A percentile compares a stretch with the other conserved stretches of the same genome.
Evolutionary conservation across 345 rosid genomes (phyloP).

Genomic region (Lepidium africanum): DNA sequence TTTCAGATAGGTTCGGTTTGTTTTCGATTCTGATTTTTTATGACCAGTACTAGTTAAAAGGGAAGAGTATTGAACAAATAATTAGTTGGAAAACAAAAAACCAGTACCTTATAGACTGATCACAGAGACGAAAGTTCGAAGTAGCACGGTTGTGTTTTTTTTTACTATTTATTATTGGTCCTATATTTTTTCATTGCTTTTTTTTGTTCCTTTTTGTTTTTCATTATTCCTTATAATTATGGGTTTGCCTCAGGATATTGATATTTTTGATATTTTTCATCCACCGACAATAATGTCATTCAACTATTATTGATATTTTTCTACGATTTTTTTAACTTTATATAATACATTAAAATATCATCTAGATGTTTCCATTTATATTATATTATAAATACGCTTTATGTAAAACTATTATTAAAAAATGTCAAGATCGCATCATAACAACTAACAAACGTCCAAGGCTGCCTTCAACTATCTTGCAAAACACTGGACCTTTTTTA

Average conservation of each 20-base stretch:
- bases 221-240: not conserved
- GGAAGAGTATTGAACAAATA: not conserved
- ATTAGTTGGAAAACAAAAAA: not conserved
- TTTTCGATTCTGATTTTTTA: no score
- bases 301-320: not conserved
- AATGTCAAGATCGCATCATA: conserved; percentile 6
- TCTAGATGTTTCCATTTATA: not conserved
- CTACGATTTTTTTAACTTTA: not conserved
- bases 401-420: not conserved
- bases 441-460: not conserved
- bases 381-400: not conserved
- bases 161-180: not conserved
- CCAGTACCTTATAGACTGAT: not conserved
- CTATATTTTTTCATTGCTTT: not conserved
- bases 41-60: no score
- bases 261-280: no score
- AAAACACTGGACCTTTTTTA: not conserved
- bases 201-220: not conserved
- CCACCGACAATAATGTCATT: conserved; percentile 16
- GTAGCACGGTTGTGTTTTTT: not conserved
- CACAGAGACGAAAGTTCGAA: not conserved
- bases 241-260: not conserved
- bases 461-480: not conserved
- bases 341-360: not conserved
- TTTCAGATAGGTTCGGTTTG: no score